Base-by-base conservation (phyloP, 495 filamentous ascomycete genomes). In the Thozetella sp. region DNA sequence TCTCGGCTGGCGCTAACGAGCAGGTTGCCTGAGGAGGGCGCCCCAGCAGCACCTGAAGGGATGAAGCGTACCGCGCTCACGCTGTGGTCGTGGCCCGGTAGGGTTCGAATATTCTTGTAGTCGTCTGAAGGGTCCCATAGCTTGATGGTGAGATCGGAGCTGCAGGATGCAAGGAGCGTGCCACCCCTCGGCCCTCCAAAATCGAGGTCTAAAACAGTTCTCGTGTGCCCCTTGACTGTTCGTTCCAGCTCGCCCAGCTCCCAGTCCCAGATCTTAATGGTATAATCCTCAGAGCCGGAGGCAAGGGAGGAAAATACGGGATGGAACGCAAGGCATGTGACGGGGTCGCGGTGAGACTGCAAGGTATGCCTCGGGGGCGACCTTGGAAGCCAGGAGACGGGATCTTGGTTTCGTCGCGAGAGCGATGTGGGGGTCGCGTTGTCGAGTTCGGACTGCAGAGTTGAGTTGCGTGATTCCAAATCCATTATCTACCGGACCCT, bases 201-300 rank as follows among this genome's bases (percentile, higher is more conserved):
- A 65, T 97, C 95, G 51, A 97, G 85, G 68, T 95, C 93, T 17
- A 95, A 68, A 2, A 98, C 93, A 6, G 90, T 86, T 67, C 92
- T 96, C 2, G 92, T 97, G 69, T 99, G 95, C 1, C 93, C 93
- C 67, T 97, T 97, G 45, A 97, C 81, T 0, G 95, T 98, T 25
- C 89, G 76, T 68, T 97, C 94, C 10, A 97, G 81, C 70, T 97
- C 94, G 22, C 95, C 95, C 19, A 97, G 77, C 64, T 99, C 95
- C 92, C 93, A 97, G 67, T 97, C 95, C 95, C 95, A 99, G 53
- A 99, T 93, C 70, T 99, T 99, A 69, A 93, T 92, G 11, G 87
- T 91, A 50, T 84, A 85, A 65, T 93, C 90, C 66, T 97, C 95
- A 37, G 93, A 96, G 19, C 92, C 95, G 0, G 93, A 95, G 15